Percentiles rank a stretch among this genome's conserved stretches.
Evolutionary conservation across 148 eudicot species (phyloP).

Genomic region (Vaccinium darrowii): DNA sequence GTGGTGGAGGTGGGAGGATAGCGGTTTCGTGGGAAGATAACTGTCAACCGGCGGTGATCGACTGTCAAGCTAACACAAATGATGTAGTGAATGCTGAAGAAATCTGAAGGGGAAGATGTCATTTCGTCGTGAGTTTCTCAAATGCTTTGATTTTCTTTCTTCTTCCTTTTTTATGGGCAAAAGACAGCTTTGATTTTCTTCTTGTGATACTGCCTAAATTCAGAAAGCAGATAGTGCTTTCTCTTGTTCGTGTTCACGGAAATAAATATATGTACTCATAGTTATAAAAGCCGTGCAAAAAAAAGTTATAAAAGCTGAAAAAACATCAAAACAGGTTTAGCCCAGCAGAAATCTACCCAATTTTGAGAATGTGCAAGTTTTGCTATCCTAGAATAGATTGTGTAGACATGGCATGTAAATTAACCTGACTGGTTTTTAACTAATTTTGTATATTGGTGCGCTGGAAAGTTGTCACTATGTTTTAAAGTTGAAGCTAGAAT

Average conservation of each 20-base stretch:
- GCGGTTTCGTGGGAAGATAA: slow-evolving; percentile 24
- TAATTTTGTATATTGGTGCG: background rate
- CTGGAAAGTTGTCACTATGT: background rate
- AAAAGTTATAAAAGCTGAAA: background rate
- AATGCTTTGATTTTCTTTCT: background rate
- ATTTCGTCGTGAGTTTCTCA: background rate
- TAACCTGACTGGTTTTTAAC: background rate
- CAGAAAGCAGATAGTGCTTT: background rate
- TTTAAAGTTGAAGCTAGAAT: background rate
- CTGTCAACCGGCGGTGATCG: slow-evolving; percentile 20
- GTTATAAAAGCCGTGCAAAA: no score
- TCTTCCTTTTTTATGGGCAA: no score
- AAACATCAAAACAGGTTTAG: background rate
- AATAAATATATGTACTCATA: background rate
- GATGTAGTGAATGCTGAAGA: slow-evolving; percentile 11
- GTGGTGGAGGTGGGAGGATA: slow-evolving; percentile 10
- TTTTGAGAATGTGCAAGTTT: background rate
- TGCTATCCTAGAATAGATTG: background rate
- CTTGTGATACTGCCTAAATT: background rate
- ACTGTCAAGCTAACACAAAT: slow-evolving; percentile 25
- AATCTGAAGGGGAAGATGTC: slow-evolving; percentile 13
- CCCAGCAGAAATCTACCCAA: background rate
- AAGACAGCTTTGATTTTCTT: background rate
- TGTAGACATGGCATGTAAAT: background rate
- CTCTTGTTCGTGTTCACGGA: background rate